Conservation (phyloP, 2,329 filamentous ascomycete species). For the Cercospora beticola region DNA sequence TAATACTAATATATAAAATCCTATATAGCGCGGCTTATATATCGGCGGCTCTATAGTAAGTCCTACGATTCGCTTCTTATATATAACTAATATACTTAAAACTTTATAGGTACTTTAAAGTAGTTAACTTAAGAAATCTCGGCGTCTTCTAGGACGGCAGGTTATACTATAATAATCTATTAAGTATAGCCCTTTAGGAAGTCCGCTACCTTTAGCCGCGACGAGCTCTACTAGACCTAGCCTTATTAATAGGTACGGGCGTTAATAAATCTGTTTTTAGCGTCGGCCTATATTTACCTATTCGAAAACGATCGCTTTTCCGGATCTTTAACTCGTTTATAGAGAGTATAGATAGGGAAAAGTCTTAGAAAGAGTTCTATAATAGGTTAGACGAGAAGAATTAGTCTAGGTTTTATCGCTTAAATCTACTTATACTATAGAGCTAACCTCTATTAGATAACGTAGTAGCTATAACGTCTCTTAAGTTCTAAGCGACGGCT, state of each 20-base stretch:
- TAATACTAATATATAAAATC: neutral
- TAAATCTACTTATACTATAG: conserved; percentile 28
- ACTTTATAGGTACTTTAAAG: conserved; percentile 29
- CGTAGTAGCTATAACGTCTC: neutral
- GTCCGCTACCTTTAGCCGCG: conserved; percentile 30
- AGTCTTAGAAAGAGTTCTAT: conserved; percentile 27
- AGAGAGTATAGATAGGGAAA: conserved; percentile 30
- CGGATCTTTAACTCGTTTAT: conserved; percentile 28
- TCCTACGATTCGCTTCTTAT: neutral
- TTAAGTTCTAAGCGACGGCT: neutral
- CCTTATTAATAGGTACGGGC: conserved; percentile 34
- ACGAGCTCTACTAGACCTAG: conserved; percentile 27
- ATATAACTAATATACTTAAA: conserved; percentile 5
- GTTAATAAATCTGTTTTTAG: neutral
- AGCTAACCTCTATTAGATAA: conserved; percentile 29
- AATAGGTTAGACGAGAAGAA: conserved; percentile 20
- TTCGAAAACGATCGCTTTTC: conserved; percentile 25
- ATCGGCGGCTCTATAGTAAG: conserved; percentile 33
- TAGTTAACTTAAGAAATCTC: conserved; percentile 28
- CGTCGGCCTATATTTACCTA: conserved; percentile 28
- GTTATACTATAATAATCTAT: conserved; percentile 34
- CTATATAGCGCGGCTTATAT: conserved; percentile 31
- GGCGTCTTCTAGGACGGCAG: conserved; percentile 36
- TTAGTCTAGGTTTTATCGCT: conserved; percentile 26
- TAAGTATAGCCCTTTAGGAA: conserved; percentile 30